Evolutionary conservation across 352 stramenopile species (phyloP).

Genomic region (Phytophthora fragariae): DNA sequence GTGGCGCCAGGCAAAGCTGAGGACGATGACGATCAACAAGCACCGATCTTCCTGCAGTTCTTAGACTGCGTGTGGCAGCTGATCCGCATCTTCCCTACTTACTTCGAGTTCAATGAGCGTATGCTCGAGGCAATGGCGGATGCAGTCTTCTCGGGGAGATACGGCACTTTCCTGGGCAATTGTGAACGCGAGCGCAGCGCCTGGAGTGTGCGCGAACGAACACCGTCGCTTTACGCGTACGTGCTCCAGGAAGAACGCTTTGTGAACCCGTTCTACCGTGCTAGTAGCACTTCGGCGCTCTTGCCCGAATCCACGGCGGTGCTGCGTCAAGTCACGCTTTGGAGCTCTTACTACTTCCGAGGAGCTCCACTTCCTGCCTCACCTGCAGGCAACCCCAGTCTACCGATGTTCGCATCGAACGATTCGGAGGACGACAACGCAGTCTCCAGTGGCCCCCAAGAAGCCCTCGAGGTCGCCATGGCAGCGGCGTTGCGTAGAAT

Average conservation of each 20-base stretch:
- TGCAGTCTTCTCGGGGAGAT: conserved; percentile 74
- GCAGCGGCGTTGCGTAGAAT: conserved; percentile 58
- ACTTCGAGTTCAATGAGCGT: conserved; percentile 86
- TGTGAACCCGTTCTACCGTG: conserved; percentile 79
- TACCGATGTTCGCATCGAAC: conserved; percentile 50
- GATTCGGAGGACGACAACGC: conserved; percentile 25
- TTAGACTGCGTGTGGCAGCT: conserved; percentile 92
- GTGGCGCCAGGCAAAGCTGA: conserved; percentile 70
- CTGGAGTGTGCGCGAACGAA: conserved; percentile 62
- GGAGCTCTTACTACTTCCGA: conserved; percentile 86
- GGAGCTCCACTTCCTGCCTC: conserved; percentile 53
- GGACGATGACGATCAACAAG: conserved; percentile 78
- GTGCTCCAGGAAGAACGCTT: conserved; percentile 62
- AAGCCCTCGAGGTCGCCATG: conserved; percentile 75
- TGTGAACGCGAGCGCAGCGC: conserved; percentile 77
- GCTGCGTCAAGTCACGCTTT: conserved; percentile 78
- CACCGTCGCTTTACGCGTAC: conserved; percentile 75
- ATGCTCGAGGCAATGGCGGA: conserved; percentile 81
- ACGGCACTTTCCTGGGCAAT: conserved; percentile 91
- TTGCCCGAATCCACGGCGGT: conserved; percentile 64
- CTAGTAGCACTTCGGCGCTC: conserved; percentile 53
- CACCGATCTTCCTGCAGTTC: conserved; percentile 92
- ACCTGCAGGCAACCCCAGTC: conserved; percentile 51
- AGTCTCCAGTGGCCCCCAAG: conserved; percentile 30
- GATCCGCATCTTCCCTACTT: conserved; percentile 76